Conservation (phyloP, 192 early-diverging fungal genomes). For the Coemansia sp. region DNA sequence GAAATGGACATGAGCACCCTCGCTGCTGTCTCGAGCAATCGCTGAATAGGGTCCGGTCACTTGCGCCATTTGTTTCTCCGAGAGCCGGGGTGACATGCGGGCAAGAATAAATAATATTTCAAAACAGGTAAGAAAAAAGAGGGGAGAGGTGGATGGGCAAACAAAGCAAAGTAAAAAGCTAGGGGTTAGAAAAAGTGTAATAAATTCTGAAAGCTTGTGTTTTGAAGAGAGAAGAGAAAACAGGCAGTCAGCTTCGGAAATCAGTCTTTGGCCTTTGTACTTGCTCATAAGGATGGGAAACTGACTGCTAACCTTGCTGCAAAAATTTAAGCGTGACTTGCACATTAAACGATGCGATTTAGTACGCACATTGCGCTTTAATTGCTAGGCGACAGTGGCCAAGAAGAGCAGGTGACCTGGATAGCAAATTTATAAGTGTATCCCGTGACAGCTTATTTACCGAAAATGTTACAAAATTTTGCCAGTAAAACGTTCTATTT, state of each 20-base stretch:
- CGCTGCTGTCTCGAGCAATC: conserved; percentile 22
- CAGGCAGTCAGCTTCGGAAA: no score
- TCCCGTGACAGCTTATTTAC: no score
- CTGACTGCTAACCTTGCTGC: no score
- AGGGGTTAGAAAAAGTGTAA: not conserved
- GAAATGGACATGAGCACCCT: conserved; percentile 27
- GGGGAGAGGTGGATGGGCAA: not conserved
- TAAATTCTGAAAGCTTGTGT: not conserved
- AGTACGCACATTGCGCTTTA: conserved; percentile 4
- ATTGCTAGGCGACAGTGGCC: not conserved
- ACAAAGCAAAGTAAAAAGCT: not conserved
- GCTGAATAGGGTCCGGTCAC: conserved; percentile 33
- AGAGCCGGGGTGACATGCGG: conserved; percentile 18
- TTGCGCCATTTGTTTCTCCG: conserved; percentile 31
- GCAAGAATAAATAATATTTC: not conserved
- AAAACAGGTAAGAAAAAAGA: conserved; percentile 6
- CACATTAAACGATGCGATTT: no score
- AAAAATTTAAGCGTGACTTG: no score
- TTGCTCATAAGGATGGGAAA: no score
- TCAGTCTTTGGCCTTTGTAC: no score
- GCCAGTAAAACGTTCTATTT: conserved; percentile 3
- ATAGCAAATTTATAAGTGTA: no score
- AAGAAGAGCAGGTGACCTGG: no score
- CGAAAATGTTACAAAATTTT: not conserved
- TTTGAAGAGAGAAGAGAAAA: no score